These are phyloP conservation scores for Pyrenopolyporus hunteri DNA, from an alignment of 495 filamentous ascomycete genomes.

Conservation along the genomic window DNA sequence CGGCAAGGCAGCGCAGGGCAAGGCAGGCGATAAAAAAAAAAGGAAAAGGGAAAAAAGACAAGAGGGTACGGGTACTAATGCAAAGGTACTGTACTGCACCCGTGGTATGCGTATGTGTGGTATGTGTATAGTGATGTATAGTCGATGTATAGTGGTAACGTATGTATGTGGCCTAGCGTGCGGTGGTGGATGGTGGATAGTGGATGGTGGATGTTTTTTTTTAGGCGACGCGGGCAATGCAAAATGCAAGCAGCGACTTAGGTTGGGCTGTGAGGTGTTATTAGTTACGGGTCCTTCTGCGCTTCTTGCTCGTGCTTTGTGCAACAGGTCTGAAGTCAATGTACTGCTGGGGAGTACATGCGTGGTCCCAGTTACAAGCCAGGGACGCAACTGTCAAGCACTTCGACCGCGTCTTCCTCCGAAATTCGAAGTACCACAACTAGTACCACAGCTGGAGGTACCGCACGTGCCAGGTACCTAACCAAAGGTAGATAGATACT, in stretches of 20 bases:
- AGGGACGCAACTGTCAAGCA: constrained; percentile 26
- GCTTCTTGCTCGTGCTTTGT: constrained; percentile 34
- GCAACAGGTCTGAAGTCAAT: constrained; percentile 20
- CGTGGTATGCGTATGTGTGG: not conserved
- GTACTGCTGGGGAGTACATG: constrained; percentile 26
- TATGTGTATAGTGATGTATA: not conserved
- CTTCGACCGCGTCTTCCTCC: constrained; percentile 5
- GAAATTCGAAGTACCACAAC: constrained; percentile 6
- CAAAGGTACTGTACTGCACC: not conserved
- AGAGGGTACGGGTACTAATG: too few species aligned
- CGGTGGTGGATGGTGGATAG: too few species aligned
- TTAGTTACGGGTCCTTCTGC: constrained; percentile 34
- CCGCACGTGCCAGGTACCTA: not conserved
- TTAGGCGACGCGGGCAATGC: constrained; percentile 30
- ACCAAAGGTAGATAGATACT: too few species aligned
- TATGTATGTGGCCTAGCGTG: too few species aligned
- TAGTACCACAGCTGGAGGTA: constrained; percentile 9
- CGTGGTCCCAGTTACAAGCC: too few species aligned
- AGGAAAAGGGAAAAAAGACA: too few species aligned
- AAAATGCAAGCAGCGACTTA: constrained; percentile 16
- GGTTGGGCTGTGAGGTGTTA: constrained; percentile 36
- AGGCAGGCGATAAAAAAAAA: constrained; percentile 6
- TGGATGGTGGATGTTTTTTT: not conserved
- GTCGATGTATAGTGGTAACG: not conserved
- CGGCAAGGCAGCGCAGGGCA: constrained; percentile 21